Evolutionary conservation across 495 filamentous ascomycete genomes (phyloP), one percentile per base, ranked within the genome.

Genomic region (Lichina pygmaea): DNA sequence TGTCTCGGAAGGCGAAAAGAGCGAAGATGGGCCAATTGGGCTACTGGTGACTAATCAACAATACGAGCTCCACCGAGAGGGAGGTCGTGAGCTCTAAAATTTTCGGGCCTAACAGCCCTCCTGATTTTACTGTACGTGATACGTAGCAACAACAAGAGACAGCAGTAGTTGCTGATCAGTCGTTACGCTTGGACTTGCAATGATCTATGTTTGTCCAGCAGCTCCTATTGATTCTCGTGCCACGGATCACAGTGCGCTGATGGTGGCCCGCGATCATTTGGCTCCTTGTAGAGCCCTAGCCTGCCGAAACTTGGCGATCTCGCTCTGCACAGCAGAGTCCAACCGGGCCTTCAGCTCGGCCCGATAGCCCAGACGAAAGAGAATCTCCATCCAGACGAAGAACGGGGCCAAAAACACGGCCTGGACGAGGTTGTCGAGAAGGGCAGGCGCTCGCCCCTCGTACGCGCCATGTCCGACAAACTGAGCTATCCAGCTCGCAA

Each of bases 341-440:
- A 94, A 68, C 37, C 89, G 68, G 43, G 69, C 66, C 61, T 81
- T 80, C 54, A 97, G 61, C 56, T 86, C 86, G 0, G 78, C 79
- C 24, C 89, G 70, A 60, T 95, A 97, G 6, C 89, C 89, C 45
- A 86, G 73, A 54, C 66, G 75, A 63, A 97, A 97, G 17, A 97
- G 63, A 13, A 92, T 62, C 65, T 97, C 86, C 56, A 97, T 77
- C 81, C 86, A 97, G 33, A 95, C 85, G 54, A 97, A 97, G 51
- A 97, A 73, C n/a, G 89, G 89, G 0, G 89, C 89, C n/a, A 95
- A 67, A 48, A 97, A 77, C 45, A 93, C 55, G 24, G 89, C 85
- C 58, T 94, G 86, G 24, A 86, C 66, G 34, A 94, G 59, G 54
- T 93, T 95, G 59, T 94, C 86, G 50, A 94, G 60, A 48, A 93